phyloP scores from a whole-genome alignment of 2,329 filamentous ascomycete species.

The Pseudopyricularia cyperi region DNA sequence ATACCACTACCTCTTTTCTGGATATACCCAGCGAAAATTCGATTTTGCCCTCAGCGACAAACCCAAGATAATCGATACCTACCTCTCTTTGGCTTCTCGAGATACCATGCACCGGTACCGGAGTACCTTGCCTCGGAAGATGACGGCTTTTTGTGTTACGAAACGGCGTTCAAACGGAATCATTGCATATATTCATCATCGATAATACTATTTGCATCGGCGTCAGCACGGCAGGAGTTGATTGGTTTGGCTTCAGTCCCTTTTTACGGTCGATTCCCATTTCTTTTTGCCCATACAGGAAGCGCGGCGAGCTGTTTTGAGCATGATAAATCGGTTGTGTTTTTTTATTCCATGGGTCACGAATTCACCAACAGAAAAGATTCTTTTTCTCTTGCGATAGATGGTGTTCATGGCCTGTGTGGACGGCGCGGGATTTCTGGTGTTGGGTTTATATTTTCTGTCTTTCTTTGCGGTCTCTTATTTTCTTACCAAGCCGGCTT shows the following conservation, averaged over 20 bases:
- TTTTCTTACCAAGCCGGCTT: slow-evolving; percentile 1
- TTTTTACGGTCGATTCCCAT: slow-evolving; percentile 6
- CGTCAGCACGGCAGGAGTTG: slow-evolving; percentile 32
- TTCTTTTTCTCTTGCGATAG: not conserved
- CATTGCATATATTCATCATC: slow-evolving; percentile 28
- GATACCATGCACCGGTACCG: slow-evolving; percentile 17
- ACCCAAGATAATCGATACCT: slow-evolving; percentile 21
- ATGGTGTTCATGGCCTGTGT: slow-evolving; percentile 1
- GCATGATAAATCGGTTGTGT: slow-evolving; percentile 30
- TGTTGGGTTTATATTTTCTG: not conserved
- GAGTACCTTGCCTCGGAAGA: slow-evolving; percentile 25
- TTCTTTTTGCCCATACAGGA: slow-evolving; percentile 12
- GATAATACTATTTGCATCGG: slow-evolving; percentile 27
- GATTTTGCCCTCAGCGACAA: slow-evolving; percentile 13
- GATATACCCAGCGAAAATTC: slow-evolving; percentile 14
- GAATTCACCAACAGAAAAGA: slow-evolving; percentile 1
- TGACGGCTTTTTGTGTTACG: slow-evolving; percentile 27
- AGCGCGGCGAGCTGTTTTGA: slow-evolving; percentile 19
- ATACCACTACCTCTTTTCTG: slow-evolving; percentile 12
- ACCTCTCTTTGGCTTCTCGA: slow-evolving; percentile 15
- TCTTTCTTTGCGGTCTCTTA: not conserved
- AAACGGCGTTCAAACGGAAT: slow-evolving; percentile 27
- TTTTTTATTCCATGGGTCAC: slow-evolving; percentile 13
- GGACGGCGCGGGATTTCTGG: not conserved
- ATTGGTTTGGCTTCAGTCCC: slow-evolving; percentile 14